Evolutionary conservation across 2,329 filamentous ascomycete genomes (phyloP), one percentile per base, ranked within the genome.

Genomic region (Phaeosphaeriaceae sp.): DNA sequence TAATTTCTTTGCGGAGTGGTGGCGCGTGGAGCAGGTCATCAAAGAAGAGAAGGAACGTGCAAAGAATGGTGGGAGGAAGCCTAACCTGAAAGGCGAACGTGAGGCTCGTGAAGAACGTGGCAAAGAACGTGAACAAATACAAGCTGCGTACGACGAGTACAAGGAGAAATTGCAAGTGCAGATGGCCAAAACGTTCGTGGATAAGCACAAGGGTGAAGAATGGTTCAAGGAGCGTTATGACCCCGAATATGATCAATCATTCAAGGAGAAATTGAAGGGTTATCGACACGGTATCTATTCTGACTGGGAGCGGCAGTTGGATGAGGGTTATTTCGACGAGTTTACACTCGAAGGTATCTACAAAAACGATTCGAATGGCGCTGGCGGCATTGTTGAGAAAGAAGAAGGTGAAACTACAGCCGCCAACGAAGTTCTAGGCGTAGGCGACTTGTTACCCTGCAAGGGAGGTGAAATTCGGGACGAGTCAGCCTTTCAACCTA

Each of bases 171-270:
- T 87, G 9, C 84, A 87, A 60, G 76, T 85, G 29, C 82, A 83
- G 59, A 93, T 96, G 88, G 92, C 94, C 0, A 87, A 92, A 58
- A 81, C 84, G 1, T 99, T 99, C 70, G 94, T 99, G 34, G 85
- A 88, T 41, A 88, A 92, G 63, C 94, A 99, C 75, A 96, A 96
- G 71, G 86, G 87, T 35, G 94, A 99, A 72, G 93, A 99, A 70
- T 99, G 94, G 94, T 99, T 99, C 77, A 90, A 88, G 63, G 94
- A 99, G 75, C 87, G 91, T 70, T 99, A 99, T 64, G 87, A 95
- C 23, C 84, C 90, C 1, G 90, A 94, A 60, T 85, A 93, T 46
- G 83, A 90, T 43, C 87, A 92, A 58, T 81, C 83, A 2, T 85
- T 97, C 65, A 87, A 88, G 47, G 78, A 80, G 51, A 88, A 90